Conservation (phyloP, 495 filamentous ascomycete species). For the Hyaloscypha bicolor region DNA sequence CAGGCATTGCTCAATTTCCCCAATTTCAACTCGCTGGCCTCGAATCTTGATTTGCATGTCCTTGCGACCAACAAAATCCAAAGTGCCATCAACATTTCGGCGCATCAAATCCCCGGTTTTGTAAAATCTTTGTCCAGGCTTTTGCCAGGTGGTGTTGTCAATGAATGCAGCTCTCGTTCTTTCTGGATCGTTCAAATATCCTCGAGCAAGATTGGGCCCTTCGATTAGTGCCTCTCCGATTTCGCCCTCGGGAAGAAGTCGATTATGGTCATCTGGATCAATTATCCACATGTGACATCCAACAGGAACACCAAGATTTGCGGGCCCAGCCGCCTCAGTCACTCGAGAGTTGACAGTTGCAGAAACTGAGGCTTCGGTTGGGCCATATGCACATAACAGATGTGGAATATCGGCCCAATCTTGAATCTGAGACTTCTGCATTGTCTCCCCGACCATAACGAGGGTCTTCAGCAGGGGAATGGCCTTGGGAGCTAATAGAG, state of each 20-base stretch:
- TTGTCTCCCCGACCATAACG: constrained; percentile 57
- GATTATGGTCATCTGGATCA: not conserved
- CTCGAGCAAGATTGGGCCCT: constrained; percentile 54
- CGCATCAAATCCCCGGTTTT: constrained; percentile 42
- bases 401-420: constrained; percentile 57
- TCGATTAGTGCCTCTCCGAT: constrained; percentile 66
- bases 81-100: constrained; percentile 40
- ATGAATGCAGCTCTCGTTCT: constrained; percentile 33
- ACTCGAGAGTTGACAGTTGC: constrained; percentile 37
- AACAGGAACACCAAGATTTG: constrained; percentile 24
- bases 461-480: constrained; percentile 50
- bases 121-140: constrained; percentile 43
- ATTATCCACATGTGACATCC: not conserved
- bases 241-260: not conserved
- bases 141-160: constrained; percentile 35
- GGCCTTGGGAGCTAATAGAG: constrained; percentile 42
- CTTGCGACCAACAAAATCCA: constrained; percentile 39
- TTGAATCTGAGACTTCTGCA: constrained; percentile 50
- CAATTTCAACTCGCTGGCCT: constrained; percentile 1
- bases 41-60: constrained; percentile 33
- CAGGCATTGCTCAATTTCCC: constrained; percentile 11
- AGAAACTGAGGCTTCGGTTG: constrained; percentile 39
- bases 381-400: constrained; percentile 62
- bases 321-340: constrained; percentile 30
- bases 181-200: constrained; percentile 45